These are phyloP conservation scores for Orbilia ellipsospora DNA, from an alignment of 2,329 filamentous ascomycete species.

Conservation along the genomic window DNA sequence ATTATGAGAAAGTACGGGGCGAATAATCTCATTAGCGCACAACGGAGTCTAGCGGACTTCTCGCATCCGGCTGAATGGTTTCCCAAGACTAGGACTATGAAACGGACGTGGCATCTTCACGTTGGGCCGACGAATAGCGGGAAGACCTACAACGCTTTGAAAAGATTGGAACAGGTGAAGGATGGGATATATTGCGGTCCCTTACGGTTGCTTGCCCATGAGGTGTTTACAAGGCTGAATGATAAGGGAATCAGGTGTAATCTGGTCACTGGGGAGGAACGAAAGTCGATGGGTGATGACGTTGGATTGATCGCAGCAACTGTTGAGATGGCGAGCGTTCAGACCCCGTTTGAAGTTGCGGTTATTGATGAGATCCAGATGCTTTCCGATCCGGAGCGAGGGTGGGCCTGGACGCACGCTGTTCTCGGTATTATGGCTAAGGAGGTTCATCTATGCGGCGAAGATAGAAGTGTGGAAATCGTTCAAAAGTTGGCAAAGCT, in stretches of 20 bases:
- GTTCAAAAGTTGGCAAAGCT: constrained; percentile 80
- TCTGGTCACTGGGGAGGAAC: constrained; percentile 90
- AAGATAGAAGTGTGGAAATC: constrained; percentile 81
- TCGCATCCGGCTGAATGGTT: constrained; percentile 84
- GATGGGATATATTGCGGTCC: constrained; percentile 91
- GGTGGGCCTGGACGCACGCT: constrained; percentile 94
- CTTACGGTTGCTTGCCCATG: constrained; percentile 86
- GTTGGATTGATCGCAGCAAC: constrained; percentile 82
- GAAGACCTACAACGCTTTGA: constrained; percentile 94
- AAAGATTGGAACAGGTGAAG: constrained; percentile 80
- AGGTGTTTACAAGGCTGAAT: constrained; percentile 88
- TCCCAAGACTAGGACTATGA: constrained; percentile 80
- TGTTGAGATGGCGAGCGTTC: constrained; percentile 85
- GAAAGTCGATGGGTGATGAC: constrained; percentile 73
- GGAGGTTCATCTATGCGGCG: constrained; percentile 93
- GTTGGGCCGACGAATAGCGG: constrained; percentile 98
- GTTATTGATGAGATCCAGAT: constrained; percentile 99
- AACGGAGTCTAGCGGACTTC: constrained; percentile 42
- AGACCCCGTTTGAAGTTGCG: constrained; percentile 77
- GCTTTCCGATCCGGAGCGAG: constrained; percentile 82
- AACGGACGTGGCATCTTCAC: constrained; percentile 87
- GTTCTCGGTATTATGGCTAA: constrained; percentile 85
- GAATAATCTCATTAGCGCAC: constrained; percentile 36
- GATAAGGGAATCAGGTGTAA: constrained; percentile 81
- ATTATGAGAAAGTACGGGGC: constrained; percentile 44